Base-by-base conservation (phyloP, 2,329 filamentous ascomycete species). In the Piedraia hortae region DNA sequence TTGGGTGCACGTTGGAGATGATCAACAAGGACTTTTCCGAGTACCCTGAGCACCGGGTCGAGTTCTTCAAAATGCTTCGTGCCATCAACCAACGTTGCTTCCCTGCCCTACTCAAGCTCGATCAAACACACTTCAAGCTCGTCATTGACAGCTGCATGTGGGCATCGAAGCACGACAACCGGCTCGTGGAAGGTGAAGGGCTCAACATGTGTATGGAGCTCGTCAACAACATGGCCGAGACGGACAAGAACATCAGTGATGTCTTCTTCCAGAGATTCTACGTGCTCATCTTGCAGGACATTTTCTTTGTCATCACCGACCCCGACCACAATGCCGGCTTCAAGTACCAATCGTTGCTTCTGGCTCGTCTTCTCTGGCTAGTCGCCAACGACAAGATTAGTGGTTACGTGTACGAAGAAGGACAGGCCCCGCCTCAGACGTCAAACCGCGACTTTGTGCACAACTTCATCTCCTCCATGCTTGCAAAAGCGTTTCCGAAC, bases 11-110 rank as follows among this genome's bases (percentile, higher is more conserved):
- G 3, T 56, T 97, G 25, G 78, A 90, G 39, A 97, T 97, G 85
- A 97, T 97, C 53, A 97, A 93, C 62, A 97, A 97, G 53, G 85
- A 97, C 48, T 97, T 97, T 48, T 91, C 88, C 20, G 85, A 97
- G 43, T 97, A 89, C 46, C 85, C 85, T 0, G 85, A 97, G 46
- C 85, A 97, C 44, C 72, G 88, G 26, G 85, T 97, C n/a, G 82
- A 93, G 46, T 97, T 97, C 49, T 97, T 97, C 61, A 91, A 90
- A 48, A 62, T 97, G 12, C 59, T 97, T 16, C 64, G 88, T 34
- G 75, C 82, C 8, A 93, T 97, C 51, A 97, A 97, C 47, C 53
- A 93, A 21, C 77, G 89, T 45, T 97, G 85, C 49, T 97, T 97
- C 66, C 77, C 77, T 21, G 71, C 85, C 1, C 60, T 97, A 11